These are phyloP conservation scores for Ogataea methanolica DNA, from an alignment of 805 yeast genomes.

Conservation along the genomic window DNA sequence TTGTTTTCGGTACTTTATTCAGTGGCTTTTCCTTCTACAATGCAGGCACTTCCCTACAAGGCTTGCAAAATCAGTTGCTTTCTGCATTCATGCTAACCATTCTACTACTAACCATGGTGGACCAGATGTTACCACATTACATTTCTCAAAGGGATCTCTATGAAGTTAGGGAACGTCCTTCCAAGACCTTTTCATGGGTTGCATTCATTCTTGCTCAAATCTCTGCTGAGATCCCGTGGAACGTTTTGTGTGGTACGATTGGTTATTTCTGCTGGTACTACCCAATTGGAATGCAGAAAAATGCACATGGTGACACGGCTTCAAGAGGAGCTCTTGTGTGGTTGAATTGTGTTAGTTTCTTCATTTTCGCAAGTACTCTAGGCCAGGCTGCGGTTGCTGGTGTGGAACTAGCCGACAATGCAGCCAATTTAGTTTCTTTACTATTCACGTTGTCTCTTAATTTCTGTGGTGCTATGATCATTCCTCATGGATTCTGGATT, in stretches of 20 bases:
- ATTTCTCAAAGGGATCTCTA: conserved; percentile 59
- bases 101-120: too few species aligned
- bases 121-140: too few species aligned
- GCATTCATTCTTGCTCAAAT: conserved; percentile 60
- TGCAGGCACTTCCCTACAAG: too few species aligned
- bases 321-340: conserved; percentile 53
- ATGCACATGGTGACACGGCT: conserved; percentile 45
- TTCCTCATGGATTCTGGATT: too few species aligned
- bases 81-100: too few species aligned
- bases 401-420: conserved; percentile 47
- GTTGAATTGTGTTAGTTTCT: conserved; percentile 41
- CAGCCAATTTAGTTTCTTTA: too few species aligned
- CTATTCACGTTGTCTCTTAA: too few species aligned
- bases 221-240: conserved; percentile 64
- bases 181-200: conserved; percentile 65
- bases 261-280: conserved; percentile 64
- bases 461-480: too few species aligned
- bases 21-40: too few species aligned
- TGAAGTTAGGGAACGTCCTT: conserved; percentile 71
- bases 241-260: conserved; percentile 56
- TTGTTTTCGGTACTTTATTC: too few species aligned
- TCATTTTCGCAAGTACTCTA: conserved; percentile 50
- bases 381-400: conserved; percentile 60
- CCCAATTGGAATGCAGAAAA: conserved; percentile 61
- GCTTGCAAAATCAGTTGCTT: too few species aligned